phyloP scores from a whole-genome alignment of 2,329 filamentous ascomycete species.

The Phaeosphaeriaceae sp. region DNA sequence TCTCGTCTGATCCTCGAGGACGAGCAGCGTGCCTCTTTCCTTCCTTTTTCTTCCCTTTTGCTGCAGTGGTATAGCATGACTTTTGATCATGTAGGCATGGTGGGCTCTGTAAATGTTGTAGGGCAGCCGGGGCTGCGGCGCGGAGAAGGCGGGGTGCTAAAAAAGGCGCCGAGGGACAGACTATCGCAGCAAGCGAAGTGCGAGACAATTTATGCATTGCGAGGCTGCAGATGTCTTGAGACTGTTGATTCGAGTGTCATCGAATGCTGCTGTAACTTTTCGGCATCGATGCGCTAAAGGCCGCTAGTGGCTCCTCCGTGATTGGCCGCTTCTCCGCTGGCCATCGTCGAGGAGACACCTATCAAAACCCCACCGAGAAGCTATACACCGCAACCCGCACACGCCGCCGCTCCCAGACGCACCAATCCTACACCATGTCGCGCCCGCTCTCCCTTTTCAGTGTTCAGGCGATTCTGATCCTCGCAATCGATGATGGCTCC shows the following conservation, averaged over 20 bases:
- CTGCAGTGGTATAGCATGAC: slow-evolving; percentile 22
- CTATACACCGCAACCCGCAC: slow-evolving; percentile 10
- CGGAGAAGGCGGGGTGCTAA: slow-evolving; percentile 42
- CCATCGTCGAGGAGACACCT: slow-evolving; percentile 36
- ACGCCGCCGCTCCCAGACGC: slow-evolving; percentile 1
- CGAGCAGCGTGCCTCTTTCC: neutral
- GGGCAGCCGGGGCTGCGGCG: slow-evolving; percentile 15
- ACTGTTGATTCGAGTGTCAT: neutral
- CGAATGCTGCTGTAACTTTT: neutral
- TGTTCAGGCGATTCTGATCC: slow-evolving; percentile 59
- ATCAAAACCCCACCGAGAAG: slow-evolving; percentile 20
- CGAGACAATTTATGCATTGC: slow-evolving; percentile 28
- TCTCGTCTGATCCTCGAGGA: neutral
- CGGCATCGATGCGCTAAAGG: neutral
- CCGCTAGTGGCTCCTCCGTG: slow-evolving; percentile 21
- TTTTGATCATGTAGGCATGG: neutral
- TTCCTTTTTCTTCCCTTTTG: slow-evolving; percentile 4
- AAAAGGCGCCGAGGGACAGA: slow-evolving; percentile 46
- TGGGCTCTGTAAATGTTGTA: neutral
- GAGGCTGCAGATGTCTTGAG: neutral
- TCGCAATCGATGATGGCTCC: slow-evolving; percentile 81
- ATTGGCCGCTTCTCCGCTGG: slow-evolving; percentile 36
- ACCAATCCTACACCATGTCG: slow-evolving; percentile 49
- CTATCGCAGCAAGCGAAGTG: slow-evolving; percentile 34
- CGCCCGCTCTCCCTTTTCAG: slow-evolving; percentile 63